Base-by-base conservation (phyloP, 495 filamentous ascomycete genomes). In the Entonaema liquescens region DNA sequence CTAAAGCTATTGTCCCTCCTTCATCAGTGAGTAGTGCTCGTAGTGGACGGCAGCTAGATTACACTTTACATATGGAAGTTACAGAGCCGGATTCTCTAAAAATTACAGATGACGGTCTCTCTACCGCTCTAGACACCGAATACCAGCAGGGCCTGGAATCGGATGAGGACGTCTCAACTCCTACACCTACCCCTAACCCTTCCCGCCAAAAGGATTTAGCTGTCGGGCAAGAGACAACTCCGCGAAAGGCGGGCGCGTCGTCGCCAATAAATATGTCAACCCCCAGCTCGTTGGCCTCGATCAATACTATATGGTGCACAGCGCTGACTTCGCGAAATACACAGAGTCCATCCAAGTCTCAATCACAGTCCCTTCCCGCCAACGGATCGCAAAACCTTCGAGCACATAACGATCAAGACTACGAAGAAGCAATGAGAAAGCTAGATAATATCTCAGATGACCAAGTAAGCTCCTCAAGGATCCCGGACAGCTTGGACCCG, bases 41-140 rank as follows among this genome's bases (percentile, higher is more conserved):
- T 29, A 79, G 81, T 65, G 82, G 78, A 25, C 77, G 80, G 49
- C 82, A 84, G 54, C 75, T 76, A 1, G 79, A 81, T 36, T 76
- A 75, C 3, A 71, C 72, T 25, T 76, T 79, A 50, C 70, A 71
- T 59, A 66, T 74, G 13, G 76, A 78, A 26, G 44, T 70, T 19
- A 74, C 64, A 26, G 68, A 65, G 12, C 58, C 68, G 7, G 77
- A 78, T 21, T 74, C 72, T 0, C 67, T 76, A 9, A 73, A 67
- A 17, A 50, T 47, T 0, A 70, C 47, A 19, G 75, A 78, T 7
- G 74, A 74, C 15, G 60, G 62, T 1, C 55, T 55, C 6, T 52
- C 40, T 5, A 56, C 59, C 0, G 42, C 60, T 21, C 31, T 36
- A 4, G 59, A 54, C 25, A 9, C 31, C 0, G 67, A 55, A 21